Conservation (phyloP, 225 moss, liverwort and hornwort genomes). For the Marchantia paleacea region DNA sequence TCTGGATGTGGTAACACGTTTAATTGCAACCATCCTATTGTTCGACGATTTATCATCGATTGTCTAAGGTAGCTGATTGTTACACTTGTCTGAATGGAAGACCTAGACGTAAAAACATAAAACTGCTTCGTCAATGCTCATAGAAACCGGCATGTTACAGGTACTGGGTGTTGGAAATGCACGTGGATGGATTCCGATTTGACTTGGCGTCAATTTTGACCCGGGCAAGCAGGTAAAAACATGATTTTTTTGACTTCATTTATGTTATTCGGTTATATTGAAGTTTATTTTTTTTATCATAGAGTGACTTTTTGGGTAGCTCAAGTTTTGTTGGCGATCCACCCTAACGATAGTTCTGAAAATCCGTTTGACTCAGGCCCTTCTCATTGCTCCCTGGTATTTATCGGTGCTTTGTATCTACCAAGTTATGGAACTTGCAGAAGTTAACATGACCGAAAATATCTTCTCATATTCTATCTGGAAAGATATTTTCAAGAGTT, state of each 20-base stretch:
- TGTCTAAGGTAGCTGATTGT: constrained; percentile 59
- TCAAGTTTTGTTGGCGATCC: neutral
- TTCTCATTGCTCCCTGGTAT: neutral
- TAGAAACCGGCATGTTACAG: constrained; percentile 34
- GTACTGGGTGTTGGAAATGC: constrained; percentile 92
- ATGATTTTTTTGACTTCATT: neutral
- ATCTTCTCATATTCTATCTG: neutral
- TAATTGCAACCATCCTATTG: constrained; percentile 89
- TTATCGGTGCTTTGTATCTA: neutral
- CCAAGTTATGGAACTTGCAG: too few relatives aligned
- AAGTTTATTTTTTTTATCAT: neutral
- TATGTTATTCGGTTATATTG: neutral
- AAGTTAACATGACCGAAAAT: too few relatives aligned
- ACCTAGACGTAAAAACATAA: neutral
- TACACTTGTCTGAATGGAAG: neutral
- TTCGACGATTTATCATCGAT: constrained; percentile 79
- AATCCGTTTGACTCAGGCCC: too few relatives aligned
- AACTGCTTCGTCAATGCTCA: neutral
- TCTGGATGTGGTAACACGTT: constrained; percentile 95
- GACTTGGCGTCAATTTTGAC: constrained; percentile 90
- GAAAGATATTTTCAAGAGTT: neutral
- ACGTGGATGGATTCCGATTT: constrained; percentile 91
- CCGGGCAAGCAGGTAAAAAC: constrained; percentile 69
- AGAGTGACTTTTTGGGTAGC: neutral
- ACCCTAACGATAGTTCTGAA: too few relatives aligned